Conservation (phyloP, 2,329 filamentous ascomycete genomes). For the Grosmannia serpens region DNA sequence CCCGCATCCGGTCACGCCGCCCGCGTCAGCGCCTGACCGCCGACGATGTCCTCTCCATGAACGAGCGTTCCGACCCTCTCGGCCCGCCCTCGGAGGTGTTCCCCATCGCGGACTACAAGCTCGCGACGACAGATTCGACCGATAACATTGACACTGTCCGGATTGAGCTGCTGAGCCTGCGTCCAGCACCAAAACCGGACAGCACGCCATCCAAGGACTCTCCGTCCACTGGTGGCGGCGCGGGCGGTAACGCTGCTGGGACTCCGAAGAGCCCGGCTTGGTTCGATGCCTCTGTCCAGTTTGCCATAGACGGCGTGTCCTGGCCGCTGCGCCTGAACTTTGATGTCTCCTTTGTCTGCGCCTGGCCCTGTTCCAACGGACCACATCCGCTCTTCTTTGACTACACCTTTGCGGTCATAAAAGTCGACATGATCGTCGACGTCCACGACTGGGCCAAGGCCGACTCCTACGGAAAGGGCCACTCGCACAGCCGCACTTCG, state of each 20-base stretch:
- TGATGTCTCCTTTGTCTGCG: slow-evolving; percentile 55
- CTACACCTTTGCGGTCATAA: slow-evolving; percentile 48
- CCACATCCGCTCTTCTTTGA: slow-evolving; percentile 64
- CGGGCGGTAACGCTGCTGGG: slow-evolving; percentile 7
- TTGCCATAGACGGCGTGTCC: slow-evolving; percentile 49
- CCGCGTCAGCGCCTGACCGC: slow-evolving; percentile 43
- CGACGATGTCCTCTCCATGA: slow-evolving; percentile 54
- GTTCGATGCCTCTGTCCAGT: slow-evolving; percentile 51
- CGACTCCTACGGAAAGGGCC: slow-evolving; percentile 17
- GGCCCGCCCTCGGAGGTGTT: slow-evolving; percentile 51
- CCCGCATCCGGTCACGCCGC: slow-evolving; percentile 50
- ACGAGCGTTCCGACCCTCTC: slow-evolving; percentile 54
- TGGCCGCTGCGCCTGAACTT: slow-evolving; percentile 53
- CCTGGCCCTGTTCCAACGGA: slow-evolving; percentile 51
- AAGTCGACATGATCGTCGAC: slow-evolving; percentile 53
- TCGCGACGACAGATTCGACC: slow-evolving; percentile 45
- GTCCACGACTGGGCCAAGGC: slow-evolving; percentile 53
- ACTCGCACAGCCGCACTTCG: slow-evolving; percentile 10
- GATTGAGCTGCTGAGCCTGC: slow-evolving; percentile 55
- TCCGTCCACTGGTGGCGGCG: neutral
- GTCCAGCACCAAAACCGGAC: slow-evolving; percentile 12
- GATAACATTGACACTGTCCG: slow-evolving; percentile 54
- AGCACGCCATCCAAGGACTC: neutral
- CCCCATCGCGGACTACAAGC: slow-evolving; percentile 55
- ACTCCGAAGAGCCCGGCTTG: slow-evolving; percentile 20